A percentile compares a stretch with the other conserved stretches of the same genome.
Conservation (phyloP, 2,329 filamentous ascomycete genomes). For the Aureobasidium sp. region DNA sequence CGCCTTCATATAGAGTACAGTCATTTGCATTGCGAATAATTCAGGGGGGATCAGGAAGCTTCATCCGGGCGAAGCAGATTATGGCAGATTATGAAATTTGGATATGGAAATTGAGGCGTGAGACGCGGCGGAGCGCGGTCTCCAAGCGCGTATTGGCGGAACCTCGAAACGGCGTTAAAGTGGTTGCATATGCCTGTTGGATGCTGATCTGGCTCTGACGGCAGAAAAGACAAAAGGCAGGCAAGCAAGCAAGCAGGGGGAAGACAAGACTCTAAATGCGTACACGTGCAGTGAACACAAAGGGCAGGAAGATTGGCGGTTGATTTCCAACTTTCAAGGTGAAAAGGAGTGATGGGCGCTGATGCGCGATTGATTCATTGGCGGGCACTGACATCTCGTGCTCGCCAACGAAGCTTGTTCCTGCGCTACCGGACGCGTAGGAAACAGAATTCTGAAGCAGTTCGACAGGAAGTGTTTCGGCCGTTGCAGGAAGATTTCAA, state of each 20-base stretch:
- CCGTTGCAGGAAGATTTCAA: constrained; percentile 9
- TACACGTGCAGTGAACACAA: background rate
- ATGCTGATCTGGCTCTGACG: background rate
- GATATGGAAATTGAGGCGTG: background rate
- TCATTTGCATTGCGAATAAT: background rate
- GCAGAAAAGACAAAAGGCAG: too few species aligned
- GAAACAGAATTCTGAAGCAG: background rate
- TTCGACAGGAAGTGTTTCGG: background rate
- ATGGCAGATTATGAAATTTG: constrained; percentile 9
- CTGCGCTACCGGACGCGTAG: constrained; percentile 11
- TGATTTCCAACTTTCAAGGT: constrained; percentile 8
- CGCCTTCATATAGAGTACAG: background rate
- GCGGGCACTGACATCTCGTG: constrained; percentile 9
- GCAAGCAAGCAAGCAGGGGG: constrained; percentile 1
- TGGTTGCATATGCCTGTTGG: constrained; percentile 9
- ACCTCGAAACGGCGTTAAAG: constrained; percentile 13
- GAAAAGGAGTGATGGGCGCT: constrained; percentile 10
- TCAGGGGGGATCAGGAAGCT: background rate
- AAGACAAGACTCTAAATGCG: background rate
- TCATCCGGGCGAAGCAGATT: background rate
- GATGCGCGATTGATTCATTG: background rate
- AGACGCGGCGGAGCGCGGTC: constrained; percentile 10
- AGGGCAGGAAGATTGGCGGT: constrained; percentile 10
- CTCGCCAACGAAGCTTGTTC: constrained; percentile 11
- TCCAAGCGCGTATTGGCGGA: constrained; percentile 1